phyloP scores from a whole-genome alignment of 352 stramenopile species.

The Phytopythium sindhum region DNA sequence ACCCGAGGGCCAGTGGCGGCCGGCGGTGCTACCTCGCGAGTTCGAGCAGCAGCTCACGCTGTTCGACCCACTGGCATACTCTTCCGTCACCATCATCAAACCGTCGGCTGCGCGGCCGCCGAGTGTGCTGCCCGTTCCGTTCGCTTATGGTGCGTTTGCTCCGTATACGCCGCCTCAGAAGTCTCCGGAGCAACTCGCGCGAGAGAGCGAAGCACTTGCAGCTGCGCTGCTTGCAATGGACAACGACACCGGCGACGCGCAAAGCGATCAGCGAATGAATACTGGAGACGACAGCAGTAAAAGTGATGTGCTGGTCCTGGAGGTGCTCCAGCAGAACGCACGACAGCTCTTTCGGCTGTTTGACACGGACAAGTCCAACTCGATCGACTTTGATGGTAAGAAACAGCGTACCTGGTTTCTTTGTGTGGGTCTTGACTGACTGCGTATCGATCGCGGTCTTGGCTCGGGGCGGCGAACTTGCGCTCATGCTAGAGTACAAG shows the following conservation, averaged over 20 bases:
- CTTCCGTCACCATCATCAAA: slow-evolving; percentile 56
- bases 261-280: slow-evolving; percentile 6
- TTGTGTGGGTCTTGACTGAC: background rate
- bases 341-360: slow-evolving; percentile 68
- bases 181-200: slow-evolving; percentile 36
- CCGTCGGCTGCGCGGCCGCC: slow-evolving; percentile 53
- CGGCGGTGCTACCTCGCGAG: slow-evolving; percentile 32
- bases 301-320: slow-evolving; percentile 27
- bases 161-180: slow-evolving; percentile 54
- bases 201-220: slow-evolving; percentile 45
- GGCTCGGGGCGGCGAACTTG: too few species aligned
- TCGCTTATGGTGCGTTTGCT: slow-evolving; percentile 53
- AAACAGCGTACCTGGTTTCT: background rate
- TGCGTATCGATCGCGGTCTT: background rate
- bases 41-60: slow-evolving; percentile 60
- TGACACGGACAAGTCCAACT: slow-evolving; percentile 69
- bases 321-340: slow-evolving; percentile 48
- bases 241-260: slow-evolving; percentile 32
- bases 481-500: slow-evolving; percentile 53
- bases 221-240: slow-evolving; percentile 48
- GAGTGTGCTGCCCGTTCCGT: slow-evolving; percentile 38
- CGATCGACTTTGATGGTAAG: slow-evolving; percentile 74
- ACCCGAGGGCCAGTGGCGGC: slow-evolving; percentile 61
- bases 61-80: slow-evolving; percentile 52
- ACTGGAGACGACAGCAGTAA: background rate